These are phyloP conservation scores for Rhodamnia argentea DNA, from an alignment of 345 rosid species.

Conservation along the genomic window DNA sequence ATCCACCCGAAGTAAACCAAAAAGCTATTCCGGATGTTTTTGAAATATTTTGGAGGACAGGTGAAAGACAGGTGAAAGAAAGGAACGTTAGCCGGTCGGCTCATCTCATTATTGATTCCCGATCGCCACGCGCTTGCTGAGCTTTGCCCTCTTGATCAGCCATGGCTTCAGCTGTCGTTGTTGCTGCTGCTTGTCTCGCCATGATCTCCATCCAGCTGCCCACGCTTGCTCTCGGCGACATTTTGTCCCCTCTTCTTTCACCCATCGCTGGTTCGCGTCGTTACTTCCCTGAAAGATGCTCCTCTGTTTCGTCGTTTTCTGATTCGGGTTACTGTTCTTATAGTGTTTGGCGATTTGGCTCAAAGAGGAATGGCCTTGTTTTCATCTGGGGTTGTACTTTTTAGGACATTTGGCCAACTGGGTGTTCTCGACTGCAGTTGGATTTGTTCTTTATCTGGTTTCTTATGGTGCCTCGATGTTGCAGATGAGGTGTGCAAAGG, in stretches of 20 bases:
- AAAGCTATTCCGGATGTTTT: neutral
- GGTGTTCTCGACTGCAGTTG: neutral
- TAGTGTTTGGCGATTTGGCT: neutral
- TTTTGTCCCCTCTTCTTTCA: slow-evolving; percentile 28
- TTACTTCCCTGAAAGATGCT: neutral
- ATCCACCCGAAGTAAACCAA: neutral
- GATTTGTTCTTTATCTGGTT: neutral
- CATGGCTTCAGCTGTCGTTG: neutral
- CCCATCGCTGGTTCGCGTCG: slow-evolving; percentile 1
- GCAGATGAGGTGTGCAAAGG: slow-evolving; percentile 46
- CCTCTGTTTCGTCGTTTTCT: neutral
- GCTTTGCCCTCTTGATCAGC: neutral
- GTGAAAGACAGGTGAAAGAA: neutral
- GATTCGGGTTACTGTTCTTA: neutral
- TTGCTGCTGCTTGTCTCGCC: slow-evolving; percentile 1
- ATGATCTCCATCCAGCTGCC: slow-evolving; percentile 12
- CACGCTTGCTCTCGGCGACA: slow-evolving; percentile 15
- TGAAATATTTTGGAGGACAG: neutral
- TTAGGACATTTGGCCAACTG: neutral
- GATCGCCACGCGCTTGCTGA: neutral
- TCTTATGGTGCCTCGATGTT: neutral
- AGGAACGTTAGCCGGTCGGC: neutral
- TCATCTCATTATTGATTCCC: neutral
- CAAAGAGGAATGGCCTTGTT: neutral
- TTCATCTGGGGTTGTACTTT: neutral